These are phyloP conservation scores for Claviceps sp. DNA, from an alignment of 2,329 filamentous ascomycete genomes.

Conservation along the genomic window DNA sequence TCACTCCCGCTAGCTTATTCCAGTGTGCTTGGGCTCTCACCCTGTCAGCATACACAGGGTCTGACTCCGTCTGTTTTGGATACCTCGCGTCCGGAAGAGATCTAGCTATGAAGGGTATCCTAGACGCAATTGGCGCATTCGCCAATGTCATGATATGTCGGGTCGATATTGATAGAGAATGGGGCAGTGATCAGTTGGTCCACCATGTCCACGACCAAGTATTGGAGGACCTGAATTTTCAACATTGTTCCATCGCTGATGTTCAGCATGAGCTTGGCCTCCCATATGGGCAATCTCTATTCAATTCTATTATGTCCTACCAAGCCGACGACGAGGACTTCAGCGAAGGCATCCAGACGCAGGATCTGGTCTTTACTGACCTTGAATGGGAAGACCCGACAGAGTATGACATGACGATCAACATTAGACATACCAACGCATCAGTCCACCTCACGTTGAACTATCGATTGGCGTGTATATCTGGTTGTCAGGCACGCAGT, in stretches of 20 bases:
- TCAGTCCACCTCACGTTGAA: neutral
- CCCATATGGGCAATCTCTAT: slow-evolving; percentile 11
- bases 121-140: slow-evolving; percentile 5
- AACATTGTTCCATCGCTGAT: slow-evolving; percentile 34
- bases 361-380: neutral
- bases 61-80: slow-evolving; percentile 6
- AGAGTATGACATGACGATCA: slow-evolving; percentile 16
- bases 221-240: slow-evolving; percentile 31
- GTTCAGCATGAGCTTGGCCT: slow-evolving; percentile 24
- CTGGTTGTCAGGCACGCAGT: neutral
- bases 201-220: slow-evolving; percentile 27
- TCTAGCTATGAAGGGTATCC: slow-evolving; percentile 1
- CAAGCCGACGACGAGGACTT: slow-evolving; percentile 9
- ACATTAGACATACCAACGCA: slow-evolving; percentile 3
- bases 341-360: neutral
- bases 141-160: slow-evolving; percentile 6
- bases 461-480: neutral
- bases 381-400: slow-evolving; percentile 11
- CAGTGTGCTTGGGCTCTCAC: slow-evolving; percentile 8
- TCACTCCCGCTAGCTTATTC: slow-evolving; percentile 5
- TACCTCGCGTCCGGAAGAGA: slow-evolving; percentile 8
- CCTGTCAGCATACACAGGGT: slow-evolving; percentile 6
- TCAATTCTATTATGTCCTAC: slow-evolving; percentile 21
- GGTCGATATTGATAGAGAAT: slow-evolving; percentile 13
- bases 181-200: neutral